Conservation (phyloP, 2,329 filamentous ascomycete genomes). For the Cladobotryum mycophilum region DNA sequence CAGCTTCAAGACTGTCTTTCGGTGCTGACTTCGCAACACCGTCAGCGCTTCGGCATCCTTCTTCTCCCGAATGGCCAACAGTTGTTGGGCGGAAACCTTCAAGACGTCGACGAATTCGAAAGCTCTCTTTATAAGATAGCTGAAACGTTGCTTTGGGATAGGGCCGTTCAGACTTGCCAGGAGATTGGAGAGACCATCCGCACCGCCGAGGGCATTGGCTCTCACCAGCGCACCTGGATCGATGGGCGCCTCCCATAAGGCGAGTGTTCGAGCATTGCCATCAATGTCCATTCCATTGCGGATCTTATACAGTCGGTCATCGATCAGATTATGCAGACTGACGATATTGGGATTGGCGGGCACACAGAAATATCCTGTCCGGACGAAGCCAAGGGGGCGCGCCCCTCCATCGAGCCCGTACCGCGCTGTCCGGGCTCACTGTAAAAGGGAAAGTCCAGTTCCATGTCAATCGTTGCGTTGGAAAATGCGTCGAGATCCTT, state of each 20-base stretch:
- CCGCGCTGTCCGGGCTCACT: slow-evolving; percentile 1
- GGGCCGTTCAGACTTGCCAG: neutral
- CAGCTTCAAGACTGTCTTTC: neutral
- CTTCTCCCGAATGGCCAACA: neutral
- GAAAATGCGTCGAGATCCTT: neutral
- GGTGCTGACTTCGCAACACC: neutral
- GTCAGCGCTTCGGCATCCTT: neutral
- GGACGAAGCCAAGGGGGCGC: neutral
- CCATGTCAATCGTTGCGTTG: neutral
- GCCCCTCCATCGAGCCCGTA: neutral
- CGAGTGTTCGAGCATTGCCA: neutral
- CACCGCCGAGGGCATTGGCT: neutral
- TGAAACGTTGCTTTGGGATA: slow-evolving; percentile 3
- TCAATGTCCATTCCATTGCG: neutral
- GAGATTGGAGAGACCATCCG: neutral
- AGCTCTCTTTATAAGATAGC: neutral
- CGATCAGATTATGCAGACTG: neutral
- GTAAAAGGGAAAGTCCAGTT: neutral
- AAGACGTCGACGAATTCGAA: neutral
- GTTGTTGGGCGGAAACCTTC: neutral
- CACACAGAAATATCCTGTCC: neutral
- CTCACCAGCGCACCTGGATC: neutral
- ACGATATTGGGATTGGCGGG: neutral
- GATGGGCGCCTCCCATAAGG: neutral
- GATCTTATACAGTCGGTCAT: slow-evolving; percentile 2